Percentiles rank a stretch among this genome's conserved stretches.
Evolutionary conservation across 495 filamentous ascomycete species (phyloP).

Genomic region (Podospora bellae-mahoneyi): DNA sequence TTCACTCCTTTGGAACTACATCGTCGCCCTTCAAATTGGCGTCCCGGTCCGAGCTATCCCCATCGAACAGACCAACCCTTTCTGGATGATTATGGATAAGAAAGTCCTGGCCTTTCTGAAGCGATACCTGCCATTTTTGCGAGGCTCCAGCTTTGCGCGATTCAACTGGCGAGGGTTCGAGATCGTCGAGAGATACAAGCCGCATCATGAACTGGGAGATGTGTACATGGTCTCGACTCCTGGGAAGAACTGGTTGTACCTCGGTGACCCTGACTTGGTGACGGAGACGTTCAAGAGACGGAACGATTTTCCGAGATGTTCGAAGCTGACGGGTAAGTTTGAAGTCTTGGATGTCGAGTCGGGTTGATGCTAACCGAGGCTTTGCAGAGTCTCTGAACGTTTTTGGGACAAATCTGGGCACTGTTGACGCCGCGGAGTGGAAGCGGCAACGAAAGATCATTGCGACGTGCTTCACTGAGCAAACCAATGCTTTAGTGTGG

Average conservation of each 20-base stretch:
- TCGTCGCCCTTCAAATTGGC: conserved; percentile 29
- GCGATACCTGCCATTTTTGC: conserved; percentile 24
- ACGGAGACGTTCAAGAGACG: conserved; percentile 36
- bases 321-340: neutral
- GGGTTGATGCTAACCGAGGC: conserved; percentile 30
- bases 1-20: conserved; percentile 23
- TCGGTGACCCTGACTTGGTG: conserved; percentile 41
- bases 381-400: conserved; percentile 45
- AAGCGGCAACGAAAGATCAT: conserved; percentile 45
- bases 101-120: conserved; percentile 20
- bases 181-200: conserved; percentile 35
- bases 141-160: conserved; percentile 32
- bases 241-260: conserved; percentile 37
- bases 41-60: conserved; percentile 40
- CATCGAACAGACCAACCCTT: conserved; percentile 32
- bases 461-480: conserved; percentile 46
- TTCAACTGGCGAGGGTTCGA: conserved; percentile 39
- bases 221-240: conserved; percentile 46
- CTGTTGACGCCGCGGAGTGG: conserved; percentile 46
- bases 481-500: conserved; percentile 48
- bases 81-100: conserved; percentile 32
- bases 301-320: conserved; percentile 44
- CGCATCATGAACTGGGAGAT: conserved; percentile 42
- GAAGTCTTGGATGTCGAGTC: neutral
- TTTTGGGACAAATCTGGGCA: conserved; percentile 47